Percentiles rank a stretch among this genome's conserved stretches.
phyloP scores from a whole-genome alignment of 306 rosid species.

The Carpinus viminea region DNA sequence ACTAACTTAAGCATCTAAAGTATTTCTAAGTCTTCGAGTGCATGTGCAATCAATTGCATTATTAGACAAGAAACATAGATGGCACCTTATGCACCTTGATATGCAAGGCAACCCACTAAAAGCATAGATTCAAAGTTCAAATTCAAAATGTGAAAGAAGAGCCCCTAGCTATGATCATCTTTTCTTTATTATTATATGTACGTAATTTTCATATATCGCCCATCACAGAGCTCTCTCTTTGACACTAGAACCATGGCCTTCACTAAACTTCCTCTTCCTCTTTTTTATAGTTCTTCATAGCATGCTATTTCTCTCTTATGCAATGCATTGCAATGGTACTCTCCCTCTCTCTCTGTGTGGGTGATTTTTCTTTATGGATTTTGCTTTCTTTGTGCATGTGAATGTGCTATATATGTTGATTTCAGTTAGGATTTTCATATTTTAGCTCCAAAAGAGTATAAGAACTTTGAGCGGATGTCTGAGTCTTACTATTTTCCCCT shows the following conservation, averaged over 20 bases:
- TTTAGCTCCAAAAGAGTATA: background rate
- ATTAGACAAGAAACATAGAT: background rate
- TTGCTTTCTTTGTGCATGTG: background rate
- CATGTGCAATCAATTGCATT: no score
- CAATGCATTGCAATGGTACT: constrained; percentile 12
- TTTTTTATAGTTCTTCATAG: constrained; percentile 10
- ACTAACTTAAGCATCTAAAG: no score
- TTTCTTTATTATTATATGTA: background rate
- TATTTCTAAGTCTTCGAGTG: no score
- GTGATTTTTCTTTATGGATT: background rate
- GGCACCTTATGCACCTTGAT: background rate
- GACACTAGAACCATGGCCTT: constrained; percentile 9
- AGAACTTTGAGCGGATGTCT: background rate
- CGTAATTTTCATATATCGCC: background rate
- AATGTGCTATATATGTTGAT: background rate
- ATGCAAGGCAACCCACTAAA: background rate
- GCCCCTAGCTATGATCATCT: background rate
- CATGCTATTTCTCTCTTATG: constrained; percentile 4
- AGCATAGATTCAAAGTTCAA: constrained; percentile 17
- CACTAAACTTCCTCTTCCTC: constrained; percentile 5
- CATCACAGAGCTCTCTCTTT: background rate
- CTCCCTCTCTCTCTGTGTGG: no score
- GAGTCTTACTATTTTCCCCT: background rate
- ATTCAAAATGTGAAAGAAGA: background rate
- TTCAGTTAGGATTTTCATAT: no score